These are phyloP conservation scores for Poa annua DNA, from an alignment of 176 grass and related monocot genomes.

Conservation along the genomic window DNA sequence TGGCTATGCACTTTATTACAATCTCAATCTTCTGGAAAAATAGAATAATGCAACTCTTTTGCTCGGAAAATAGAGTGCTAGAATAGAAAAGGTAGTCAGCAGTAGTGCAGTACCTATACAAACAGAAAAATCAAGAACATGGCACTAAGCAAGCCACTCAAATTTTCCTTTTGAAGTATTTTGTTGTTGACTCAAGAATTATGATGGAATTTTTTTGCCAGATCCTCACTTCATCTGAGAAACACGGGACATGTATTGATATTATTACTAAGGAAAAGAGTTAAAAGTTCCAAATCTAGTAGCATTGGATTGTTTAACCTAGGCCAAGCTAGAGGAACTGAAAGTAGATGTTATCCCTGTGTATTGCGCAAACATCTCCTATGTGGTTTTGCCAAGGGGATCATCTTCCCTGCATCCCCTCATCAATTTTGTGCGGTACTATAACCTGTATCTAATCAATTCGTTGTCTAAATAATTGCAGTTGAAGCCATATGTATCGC, in stretches of 20 bases:
- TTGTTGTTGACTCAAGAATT: not conserved
- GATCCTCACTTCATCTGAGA: not conserved
- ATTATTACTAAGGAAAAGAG: not conserved
- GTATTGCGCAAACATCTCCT: not conserved
- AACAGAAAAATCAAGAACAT: not conserved
- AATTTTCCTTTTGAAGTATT: not conserved
- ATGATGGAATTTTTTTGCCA: not conserved
- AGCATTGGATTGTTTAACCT: not conserved
- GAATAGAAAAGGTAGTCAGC: not conserved
- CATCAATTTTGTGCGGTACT: not conserved
- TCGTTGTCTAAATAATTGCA: constrained; percentile 46
- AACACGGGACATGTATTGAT: not conserved
- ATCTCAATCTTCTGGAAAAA: not conserved
- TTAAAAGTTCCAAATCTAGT: constrained; percentile 31
- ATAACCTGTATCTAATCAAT: not conserved
- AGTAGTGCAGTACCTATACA: not conserved
- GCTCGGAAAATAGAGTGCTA: not conserved
- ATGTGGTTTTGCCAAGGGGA: not conserved
- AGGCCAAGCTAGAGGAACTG: not conserved
- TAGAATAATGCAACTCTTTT: not conserved
- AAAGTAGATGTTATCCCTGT: not conserved
- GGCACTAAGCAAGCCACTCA: not conserved
- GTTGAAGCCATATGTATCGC: constrained; percentile 88
- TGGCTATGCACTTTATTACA: not conserved
- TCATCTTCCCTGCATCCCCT: not conserved